Conservation (phyloP, 306 rosid genomes). For the Casuarina cunninghamiana region DNA sequence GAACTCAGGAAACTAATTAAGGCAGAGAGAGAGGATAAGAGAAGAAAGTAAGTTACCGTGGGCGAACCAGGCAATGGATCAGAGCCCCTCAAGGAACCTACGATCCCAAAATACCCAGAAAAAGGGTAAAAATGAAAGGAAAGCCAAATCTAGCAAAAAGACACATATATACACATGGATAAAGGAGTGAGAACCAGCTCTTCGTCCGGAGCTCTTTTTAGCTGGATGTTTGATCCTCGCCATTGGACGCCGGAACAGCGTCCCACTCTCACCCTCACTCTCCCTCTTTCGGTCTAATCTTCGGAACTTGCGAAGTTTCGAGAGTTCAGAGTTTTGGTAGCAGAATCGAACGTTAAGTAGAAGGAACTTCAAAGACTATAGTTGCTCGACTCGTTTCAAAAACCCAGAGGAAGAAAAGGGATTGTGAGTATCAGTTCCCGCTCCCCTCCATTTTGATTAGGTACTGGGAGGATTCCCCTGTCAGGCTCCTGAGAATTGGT, state of each 20-base stretch:
- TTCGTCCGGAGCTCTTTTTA: neutral
- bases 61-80: conserved; percentile 16
- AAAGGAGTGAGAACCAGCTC: conserved; percentile 23
- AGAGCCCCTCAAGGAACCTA: neutral
- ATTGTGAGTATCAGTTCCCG: too few relatives aligned
- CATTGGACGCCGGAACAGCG: conserved; percentile 34
- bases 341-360: too few relatives aligned
- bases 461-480: too few relatives aligned
- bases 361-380: too few relatives aligned
- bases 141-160: neutral
- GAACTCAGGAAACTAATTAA: neutral
- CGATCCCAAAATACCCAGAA: neutral
- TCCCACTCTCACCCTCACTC: neutral
- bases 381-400: too few relatives aligned
- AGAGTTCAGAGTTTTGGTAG: neutral
- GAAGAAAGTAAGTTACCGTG: conserved; percentile 26
- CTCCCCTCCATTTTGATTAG: too few relatives aligned
- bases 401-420: neutral
- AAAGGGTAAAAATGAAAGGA: neutral
- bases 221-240: conserved; percentile 54
- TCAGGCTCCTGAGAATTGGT: too few relatives aligned
- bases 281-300: too few relatives aligned
- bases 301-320: neutral
- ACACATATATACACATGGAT: neutral
- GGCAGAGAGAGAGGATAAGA: conserved; percentile 3